These are phyloP conservation scores for Ascochyta fabae DNA, from an alignment of 2,329 filamentous ascomycete genomes.

Conservation along the genomic window DNA sequence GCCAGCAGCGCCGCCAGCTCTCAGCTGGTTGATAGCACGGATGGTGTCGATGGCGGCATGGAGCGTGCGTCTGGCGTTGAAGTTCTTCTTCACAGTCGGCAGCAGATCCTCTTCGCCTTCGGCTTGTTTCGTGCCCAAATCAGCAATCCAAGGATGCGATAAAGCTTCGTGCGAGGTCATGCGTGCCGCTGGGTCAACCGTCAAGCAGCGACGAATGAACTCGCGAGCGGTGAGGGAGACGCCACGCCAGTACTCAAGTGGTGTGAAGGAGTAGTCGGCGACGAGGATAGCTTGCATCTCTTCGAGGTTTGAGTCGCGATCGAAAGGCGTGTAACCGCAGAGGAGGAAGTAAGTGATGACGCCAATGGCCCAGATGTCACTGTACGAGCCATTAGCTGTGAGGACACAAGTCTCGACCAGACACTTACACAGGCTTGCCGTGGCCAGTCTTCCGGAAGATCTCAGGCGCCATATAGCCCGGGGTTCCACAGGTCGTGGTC, in stretches of 20 bases:
- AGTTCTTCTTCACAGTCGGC: constrained; percentile 73
- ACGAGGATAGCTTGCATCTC: constrained; percentile 99
- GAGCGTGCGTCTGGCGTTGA: constrained; percentile 69
- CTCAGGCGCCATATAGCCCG: constrained; percentile 98
- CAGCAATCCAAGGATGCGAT: constrained; percentile 69
- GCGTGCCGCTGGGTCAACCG: constrained; percentile 82
- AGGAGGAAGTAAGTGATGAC: constrained; percentile 99
- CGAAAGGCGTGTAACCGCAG: constrained; percentile 97
- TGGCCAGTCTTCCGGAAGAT: constrained; percentile 99
- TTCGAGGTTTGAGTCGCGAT: constrained; percentile 95
- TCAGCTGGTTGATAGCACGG: constrained; percentile 70
- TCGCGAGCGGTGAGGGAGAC: constrained; percentile 84
- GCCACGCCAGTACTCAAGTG: constrained; percentile 93
- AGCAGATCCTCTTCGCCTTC: constrained; percentile 60
- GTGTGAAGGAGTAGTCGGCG: constrained; percentile 95
- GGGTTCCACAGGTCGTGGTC: constrained; percentile 96
- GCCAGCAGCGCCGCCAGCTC: constrained; percentile 63
- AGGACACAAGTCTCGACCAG: not conserved
- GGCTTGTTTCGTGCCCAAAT: constrained; percentile 56
- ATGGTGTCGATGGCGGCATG: constrained; percentile 74
- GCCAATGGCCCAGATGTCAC: constrained; percentile 95
- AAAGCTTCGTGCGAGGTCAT: constrained; percentile 87
- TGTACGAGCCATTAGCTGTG: constrained; percentile 41
- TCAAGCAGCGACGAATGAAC: constrained; percentile 91
- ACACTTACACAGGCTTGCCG: constrained; percentile 83